Evolutionary conservation across 2,329 filamentous ascomycete species (phyloP).

Genomic region (Aspergillus versicolor): DNA sequence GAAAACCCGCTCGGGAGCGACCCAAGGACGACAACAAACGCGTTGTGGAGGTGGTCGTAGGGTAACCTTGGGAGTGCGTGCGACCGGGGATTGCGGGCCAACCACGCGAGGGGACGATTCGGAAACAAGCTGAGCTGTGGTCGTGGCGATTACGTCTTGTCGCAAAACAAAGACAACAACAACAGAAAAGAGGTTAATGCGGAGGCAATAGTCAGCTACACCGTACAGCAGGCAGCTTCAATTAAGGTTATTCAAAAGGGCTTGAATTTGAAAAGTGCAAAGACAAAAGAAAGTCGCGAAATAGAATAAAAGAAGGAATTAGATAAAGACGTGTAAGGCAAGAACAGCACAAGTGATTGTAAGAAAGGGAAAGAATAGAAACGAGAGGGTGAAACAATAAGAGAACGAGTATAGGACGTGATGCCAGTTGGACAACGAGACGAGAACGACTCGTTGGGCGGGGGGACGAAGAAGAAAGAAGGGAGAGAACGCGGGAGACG

Average conservation of each 20-base stretch:
- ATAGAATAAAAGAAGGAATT: constrained; percentile 13
- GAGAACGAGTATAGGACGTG: constrained; percentile 18
- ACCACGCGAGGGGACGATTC: constrained; percentile 14
- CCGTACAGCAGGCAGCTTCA: constrained; percentile 11
- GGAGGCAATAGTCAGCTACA: constrained; percentile 7
- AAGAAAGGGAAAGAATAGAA: constrained; percentile 17
- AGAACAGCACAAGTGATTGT: constrained; percentile 18
- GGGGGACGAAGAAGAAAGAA: constrained; percentile 33
- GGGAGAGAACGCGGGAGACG: constrained; percentile 19
- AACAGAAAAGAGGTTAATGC: constrained; percentile 4
- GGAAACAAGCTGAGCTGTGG: constrained; percentile 11
- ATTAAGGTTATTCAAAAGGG: constrained; percentile 13
- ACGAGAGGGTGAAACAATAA: constrained; percentile 24
- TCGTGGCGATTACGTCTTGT: constrained; percentile 9
- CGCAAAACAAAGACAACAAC: constrained; percentile 15
- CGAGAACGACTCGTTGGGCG: constrained; percentile 32
- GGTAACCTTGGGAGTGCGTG: constrained; percentile 16
- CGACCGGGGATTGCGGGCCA: constrained; percentile 18
- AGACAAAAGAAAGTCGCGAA: constrained; percentile 11
- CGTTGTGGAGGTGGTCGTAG: constrained; percentile 15
- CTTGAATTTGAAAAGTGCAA: constrained; percentile 5
- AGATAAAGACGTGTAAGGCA: constrained; percentile 14
- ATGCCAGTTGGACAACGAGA: constrained; percentile 50
- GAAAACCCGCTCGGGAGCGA: constrained; percentile 12
- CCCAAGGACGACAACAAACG: constrained; percentile 20